A percentile compares a stretch with the other conserved stretches of the same genome.
phyloP scores from a whole-genome alignment of 805 yeast species.

The Saturnispora gosingensis region DNA sequence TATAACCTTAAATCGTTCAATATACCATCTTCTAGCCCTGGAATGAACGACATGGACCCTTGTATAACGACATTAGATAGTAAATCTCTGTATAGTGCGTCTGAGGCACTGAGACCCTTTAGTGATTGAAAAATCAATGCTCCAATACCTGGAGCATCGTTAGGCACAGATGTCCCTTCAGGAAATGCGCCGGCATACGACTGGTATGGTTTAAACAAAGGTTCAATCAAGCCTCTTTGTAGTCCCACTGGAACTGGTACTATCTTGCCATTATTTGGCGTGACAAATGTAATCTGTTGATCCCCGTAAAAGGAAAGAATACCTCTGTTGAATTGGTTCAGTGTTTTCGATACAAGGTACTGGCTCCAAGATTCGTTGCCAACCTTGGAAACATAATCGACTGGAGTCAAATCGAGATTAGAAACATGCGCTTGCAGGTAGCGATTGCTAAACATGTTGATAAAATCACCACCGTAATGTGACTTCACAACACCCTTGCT shows the following conservation, averaged over 20 bases:
- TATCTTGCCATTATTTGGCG: constrained; percentile 40
- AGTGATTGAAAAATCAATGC: constrained; percentile 37
- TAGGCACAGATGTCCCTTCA: constrained; percentile 26
- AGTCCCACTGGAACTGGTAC: constrained; percentile 17
- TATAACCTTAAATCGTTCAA: constrained; percentile 44
- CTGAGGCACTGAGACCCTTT: constrained; percentile 36
- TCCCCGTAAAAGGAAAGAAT: constrained; percentile 4
- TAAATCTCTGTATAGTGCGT: constrained; percentile 31
- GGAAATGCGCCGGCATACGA: constrained; percentile 23
- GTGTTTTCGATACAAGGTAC: constrained; percentile 24
- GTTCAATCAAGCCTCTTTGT: constrained; percentile 40
- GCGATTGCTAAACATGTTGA: constrained; percentile 53
- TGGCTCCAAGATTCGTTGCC: constrained; percentile 5
- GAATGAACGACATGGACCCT: constrained; percentile 49
- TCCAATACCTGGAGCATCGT: constrained; percentile 42
- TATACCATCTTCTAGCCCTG: constrained; percentile 47
- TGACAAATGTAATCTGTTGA: constrained; percentile 3
- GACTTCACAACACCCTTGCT: constrained; percentile 57
- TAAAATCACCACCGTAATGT: constrained; percentile 77
- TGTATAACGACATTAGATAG: constrained; percentile 45
- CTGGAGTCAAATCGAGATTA: constrained; percentile 9
- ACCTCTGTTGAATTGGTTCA: constrained; percentile 9
- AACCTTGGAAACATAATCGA: constrained; percentile 4
- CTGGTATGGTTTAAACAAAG: constrained; percentile 57
- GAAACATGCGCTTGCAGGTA: constrained; percentile 27